Evolutionary conservation across 805 yeast genomes (phyloP).

Genomic region (Maudiozyma serrabonitensis): DNA sequence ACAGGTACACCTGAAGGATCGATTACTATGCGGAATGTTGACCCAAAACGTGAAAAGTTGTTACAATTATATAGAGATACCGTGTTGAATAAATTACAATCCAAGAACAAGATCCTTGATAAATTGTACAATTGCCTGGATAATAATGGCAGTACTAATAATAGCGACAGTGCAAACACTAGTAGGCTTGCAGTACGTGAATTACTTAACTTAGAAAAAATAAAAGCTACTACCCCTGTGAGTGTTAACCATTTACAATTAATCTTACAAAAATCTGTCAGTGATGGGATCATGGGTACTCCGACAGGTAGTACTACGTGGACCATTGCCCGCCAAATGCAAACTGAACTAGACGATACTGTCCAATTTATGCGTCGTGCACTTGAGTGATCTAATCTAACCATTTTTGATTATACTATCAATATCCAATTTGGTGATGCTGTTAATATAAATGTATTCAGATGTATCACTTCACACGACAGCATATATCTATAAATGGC

Average conservation of each 20-base stretch:
- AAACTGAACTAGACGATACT: slow-evolving; percentile 26
- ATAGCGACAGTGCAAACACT: background rate
- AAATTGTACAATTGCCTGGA: slow-evolving; percentile 12
- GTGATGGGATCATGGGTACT: slow-evolving; percentile 23
- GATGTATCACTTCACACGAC: background rate
- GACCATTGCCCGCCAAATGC: slow-evolving; percentile 22
- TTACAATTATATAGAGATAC: slow-evolving; percentile 27
- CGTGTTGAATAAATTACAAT: slow-evolving; percentile 24
- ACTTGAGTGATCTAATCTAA: slow-evolving; percentile 10
- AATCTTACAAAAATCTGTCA: slow-evolving; percentile 23
- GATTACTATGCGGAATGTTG: slow-evolving; percentile 7
- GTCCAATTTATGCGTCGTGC: slow-evolving; percentile 30
- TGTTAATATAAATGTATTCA: background rate
- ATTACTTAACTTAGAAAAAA: slow-evolving; percentile 12
- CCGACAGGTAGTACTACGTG: slow-evolving; percentile 17
- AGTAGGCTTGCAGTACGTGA: slow-evolving; percentile 6
- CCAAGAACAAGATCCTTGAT: slow-evolving; percentile 17
- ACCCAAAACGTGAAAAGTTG: slow-evolving; percentile 24
- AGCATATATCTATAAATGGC: background rate
- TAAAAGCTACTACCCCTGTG: slow-evolving; percentile 20
- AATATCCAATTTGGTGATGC: too few species aligned
- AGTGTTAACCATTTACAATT: slow-evolving; percentile 27
- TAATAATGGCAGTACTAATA: background rate
- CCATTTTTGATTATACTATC: background rate
- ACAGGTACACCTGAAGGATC: slow-evolving; percentile 2